Conservation (phyloP, 192 early-diverging fungal genomes). For the Phlyctochytrium bullatum region DNA sequence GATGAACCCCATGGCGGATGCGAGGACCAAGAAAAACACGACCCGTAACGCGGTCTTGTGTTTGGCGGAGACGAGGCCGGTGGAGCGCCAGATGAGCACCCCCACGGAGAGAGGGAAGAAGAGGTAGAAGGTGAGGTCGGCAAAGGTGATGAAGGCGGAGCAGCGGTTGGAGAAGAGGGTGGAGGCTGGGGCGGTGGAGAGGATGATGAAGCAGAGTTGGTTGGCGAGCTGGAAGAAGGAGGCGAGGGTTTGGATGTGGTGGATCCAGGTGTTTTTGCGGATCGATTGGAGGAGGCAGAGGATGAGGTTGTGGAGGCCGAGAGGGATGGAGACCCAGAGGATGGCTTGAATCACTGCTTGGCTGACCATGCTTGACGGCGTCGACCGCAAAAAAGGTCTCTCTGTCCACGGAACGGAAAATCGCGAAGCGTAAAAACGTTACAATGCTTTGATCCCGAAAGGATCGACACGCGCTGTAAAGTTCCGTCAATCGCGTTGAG, state of each 20-base stretch:
- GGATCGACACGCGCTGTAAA: no score
- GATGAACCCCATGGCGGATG: background rate
- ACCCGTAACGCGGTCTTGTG: background rate
- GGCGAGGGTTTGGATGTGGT: background rate
- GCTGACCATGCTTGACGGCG: no score
- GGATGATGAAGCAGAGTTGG: constrained; percentile 1
- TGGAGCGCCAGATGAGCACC: background rate
- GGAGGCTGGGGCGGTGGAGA: background rate
- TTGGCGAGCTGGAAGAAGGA: background rate
- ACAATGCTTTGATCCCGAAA: no score
- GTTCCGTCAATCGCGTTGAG: no score
- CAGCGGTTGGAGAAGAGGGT: background rate
- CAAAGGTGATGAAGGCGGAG: background rate
- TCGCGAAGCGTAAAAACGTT: no score
- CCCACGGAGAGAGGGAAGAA: background rate
- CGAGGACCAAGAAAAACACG: background rate
- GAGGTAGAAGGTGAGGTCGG: background rate
- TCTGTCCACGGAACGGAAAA: no score
- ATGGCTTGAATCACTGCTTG: no score
- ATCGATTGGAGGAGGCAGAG: background rate
- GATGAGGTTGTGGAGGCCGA: background rate
- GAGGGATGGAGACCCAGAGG: background rate
- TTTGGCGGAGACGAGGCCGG: background rate
- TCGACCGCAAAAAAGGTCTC: no score
- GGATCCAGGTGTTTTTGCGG: background rate